These are phyloP conservation scores for Eragrostis tef DNA, from an alignment of 202 grass and related monocot species.

Conservation along the genomic window DNA sequence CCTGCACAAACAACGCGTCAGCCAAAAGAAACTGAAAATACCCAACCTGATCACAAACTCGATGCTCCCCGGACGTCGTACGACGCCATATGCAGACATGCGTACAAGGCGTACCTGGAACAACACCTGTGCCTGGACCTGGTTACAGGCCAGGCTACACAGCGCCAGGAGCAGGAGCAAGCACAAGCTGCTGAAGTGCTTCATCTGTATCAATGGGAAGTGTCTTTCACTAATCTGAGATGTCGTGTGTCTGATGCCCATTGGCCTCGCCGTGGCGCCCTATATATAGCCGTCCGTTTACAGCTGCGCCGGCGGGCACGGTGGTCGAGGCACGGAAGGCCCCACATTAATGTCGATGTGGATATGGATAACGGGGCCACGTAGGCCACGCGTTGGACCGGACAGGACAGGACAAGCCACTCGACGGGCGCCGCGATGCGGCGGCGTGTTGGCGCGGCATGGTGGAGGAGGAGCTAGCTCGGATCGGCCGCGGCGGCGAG, in stretches of 20 bases:
- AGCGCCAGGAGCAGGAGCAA: constrained; percentile 41
- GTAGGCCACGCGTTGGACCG: constrained; percentile 11
- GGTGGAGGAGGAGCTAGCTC: constrained; percentile 1
- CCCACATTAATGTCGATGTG: constrained; percentile 33
- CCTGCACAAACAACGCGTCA: constrained; percentile 24
- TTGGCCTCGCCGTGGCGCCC: not conserved
- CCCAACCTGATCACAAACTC: not conserved
- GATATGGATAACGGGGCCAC: constrained; percentile 45
- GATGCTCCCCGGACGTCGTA: not conserved
- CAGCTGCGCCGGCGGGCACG: not conserved
- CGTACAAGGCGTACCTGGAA: constrained; percentile 31
- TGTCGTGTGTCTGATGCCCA: not conserved
- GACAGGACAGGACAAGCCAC: not conserved
- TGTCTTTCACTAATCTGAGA: not conserved
- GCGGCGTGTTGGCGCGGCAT: constrained; percentile 35
- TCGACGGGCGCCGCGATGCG: constrained; percentile 23
- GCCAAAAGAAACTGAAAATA: not conserved
- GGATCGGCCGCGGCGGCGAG: not conserved
- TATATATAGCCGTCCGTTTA: constrained; percentile 23
- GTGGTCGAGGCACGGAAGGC: not conserved
- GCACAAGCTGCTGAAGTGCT: constrained; percentile 18
- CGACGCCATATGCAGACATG: not conserved
- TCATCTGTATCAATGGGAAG: not conserved
- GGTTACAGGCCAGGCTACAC: constrained; percentile 19
- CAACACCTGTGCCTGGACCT: constrained; percentile 41